Evolutionary conservation across 495 filamentous ascomycete genomes (phyloP), one percentile per base, ranked within the genome.

Genomic region (Niebla homalea): DNA sequence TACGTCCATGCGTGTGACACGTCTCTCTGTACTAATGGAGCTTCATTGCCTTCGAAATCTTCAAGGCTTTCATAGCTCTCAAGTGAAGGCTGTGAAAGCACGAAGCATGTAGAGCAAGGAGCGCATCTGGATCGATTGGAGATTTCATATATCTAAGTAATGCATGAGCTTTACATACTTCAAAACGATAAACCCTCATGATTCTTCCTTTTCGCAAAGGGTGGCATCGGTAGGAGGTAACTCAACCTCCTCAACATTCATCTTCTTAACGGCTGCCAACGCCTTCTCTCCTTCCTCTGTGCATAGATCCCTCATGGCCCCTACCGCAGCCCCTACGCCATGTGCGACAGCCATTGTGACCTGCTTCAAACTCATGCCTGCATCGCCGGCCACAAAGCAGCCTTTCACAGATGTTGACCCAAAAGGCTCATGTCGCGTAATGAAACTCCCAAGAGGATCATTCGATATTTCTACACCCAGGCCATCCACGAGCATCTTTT

Each of bases 281-380:
- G 21, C 36, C 8, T 25, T 41, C 23, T 49, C 47, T 11, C 32
- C 47, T 26, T 44, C 41, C 41, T 52, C 53, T 18, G 44, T 44
- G 18, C 49, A 43, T 6, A 53, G 5, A 21, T 63, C 59, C 21
- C 36, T 22, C 23, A 36, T 26, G 23, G 58, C 25, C 5, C 60
- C 60, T 15, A 20, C 55, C 12, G 51, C 57, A 26, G 41, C 32
- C 15, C 37, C 35, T 23, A 54, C 52, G 10, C 63, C 58, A 20
- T 48, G 45, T 22, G 37, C 20, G 3, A 51, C 21, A 19, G 52
- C 52, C 26, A 50, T 18, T 1, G 45, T 49, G 15, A 38, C 19
- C 14, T 37, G 29, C 18, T 43, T 54, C 38, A 43, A 16, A 15
- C 37, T 25, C 16, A 15, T 36, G 8, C 32, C 39, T 19, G 48